Evolutionary conservation across 2,329 filamentous ascomycete genomes (phyloP), one percentile per base, ranked within the genome.

Genomic region (Penicillium sclerotiorum): DNA sequence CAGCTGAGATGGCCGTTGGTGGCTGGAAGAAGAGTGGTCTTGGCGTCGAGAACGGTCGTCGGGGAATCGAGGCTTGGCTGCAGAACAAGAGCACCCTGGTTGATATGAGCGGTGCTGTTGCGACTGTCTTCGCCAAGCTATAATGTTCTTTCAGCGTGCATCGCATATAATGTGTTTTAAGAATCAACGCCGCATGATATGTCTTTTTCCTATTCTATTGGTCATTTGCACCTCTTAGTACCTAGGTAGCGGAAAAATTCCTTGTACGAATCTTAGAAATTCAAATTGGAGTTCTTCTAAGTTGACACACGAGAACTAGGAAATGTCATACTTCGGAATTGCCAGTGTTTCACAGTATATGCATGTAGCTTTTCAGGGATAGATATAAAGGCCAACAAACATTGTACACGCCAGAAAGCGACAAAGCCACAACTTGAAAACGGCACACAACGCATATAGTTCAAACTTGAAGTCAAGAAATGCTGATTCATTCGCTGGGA

Each of bases 21-120:
- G 90, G 90, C 0, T 95, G 90, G 91, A 95, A 95, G 77, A 81
- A 88, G 79, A 95, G 90, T 66, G 91, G 91, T 27, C 74, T 95
- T 8, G 90, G 90, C 0, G 85, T 95, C 1, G 90, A 95, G 78
- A 96, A 96, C 69, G 91, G 90, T 3, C 78, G 84, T 50, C 83
- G 81, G 62, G 90, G 90, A 0, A 79, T 96, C 46, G 86, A 88
- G 70, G 87, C 88, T 3, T 96, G 91, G 86, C 81, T 91, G 45
- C 79, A 84, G 73, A 94, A 92, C 61, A 95, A 94, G 79, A 95
- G 90, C 71, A 95, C 90, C 1, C 72, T 95, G 23, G 86, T 95
- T 2, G 90, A 95, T 69, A 88, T 92, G 79, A 83, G 84, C 35
- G 87, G 87, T 27, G 77, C 70, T 53, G 87, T 86, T 50, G 82